phyloP scores from a whole-genome alignment of 2,329 filamentous ascomycete species.

The Pseudogymnoascus sp. region DNA sequence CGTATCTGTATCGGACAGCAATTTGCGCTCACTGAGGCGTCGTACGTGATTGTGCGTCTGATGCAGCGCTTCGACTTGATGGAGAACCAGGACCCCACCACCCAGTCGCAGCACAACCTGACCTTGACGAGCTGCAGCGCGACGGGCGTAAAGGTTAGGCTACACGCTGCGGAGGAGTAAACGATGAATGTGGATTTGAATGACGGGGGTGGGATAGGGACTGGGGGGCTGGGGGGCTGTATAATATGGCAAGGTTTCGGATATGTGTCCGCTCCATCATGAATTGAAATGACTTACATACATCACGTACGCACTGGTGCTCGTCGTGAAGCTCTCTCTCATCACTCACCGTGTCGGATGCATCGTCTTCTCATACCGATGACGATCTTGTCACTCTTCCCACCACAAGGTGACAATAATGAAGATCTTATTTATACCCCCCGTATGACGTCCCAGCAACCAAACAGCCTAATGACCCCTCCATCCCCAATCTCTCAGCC shows the following conservation, averaged over 20 bases:
- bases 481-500: background rate
- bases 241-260: background rate
- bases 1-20: constrained; percentile 32
- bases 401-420: background rate
- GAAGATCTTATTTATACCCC: background rate
- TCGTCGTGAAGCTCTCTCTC: background rate
- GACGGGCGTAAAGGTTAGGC: constrained; percentile 28
- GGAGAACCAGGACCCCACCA: constrained; percentile 26
- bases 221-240: background rate
- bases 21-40: constrained; percentile 31
- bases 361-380: background rate
- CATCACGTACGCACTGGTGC: background rate
- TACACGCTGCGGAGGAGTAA: constrained; percentile 22
- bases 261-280: background rate
- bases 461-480: background rate
- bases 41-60: constrained; percentile 29
- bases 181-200: background rate
- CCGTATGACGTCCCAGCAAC: background rate
- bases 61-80: constrained; percentile 29
- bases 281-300: constrained; percentile 1
- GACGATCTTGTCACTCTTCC: background rate
- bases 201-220: background rate
- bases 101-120: constrained; percentile 23
- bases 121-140: constrained; percentile 24
- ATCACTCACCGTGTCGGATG: background rate